These are phyloP conservation scores for Pinus taeda DNA, from an alignment of 75 land plant species.

Conservation along the genomic window DNA sequence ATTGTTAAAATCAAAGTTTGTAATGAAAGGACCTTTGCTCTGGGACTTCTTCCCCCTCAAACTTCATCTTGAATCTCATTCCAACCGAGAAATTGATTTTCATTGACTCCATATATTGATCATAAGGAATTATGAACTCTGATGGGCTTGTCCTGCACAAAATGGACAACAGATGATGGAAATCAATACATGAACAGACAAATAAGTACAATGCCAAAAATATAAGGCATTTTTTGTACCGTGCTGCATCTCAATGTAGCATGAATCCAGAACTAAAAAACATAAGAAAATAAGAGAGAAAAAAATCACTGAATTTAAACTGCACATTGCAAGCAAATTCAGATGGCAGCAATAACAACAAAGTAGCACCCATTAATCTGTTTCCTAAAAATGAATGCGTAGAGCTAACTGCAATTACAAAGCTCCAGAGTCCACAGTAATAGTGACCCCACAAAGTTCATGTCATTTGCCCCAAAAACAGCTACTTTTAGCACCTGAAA, in stretches of 20 bases:
- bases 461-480: no score
- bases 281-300: background rate
- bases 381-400: background rate
- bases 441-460: no score
- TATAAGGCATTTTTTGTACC: background rate
- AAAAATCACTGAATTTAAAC: background rate
- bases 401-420: background rate
- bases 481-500: no score
- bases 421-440: no score
- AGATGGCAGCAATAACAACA: background rate
- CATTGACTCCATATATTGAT: slow-evolving; percentile 47
- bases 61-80: slow-evolving; percentile 73
- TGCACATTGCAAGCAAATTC: background rate
- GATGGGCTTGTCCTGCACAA: slow-evolving; percentile 75
- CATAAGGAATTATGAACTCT: slow-evolving; percentile 70
- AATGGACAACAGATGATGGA: slow-evolving; percentile 67
- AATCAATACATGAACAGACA: background rate
- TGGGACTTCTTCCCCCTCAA: slow-evolving; percentile 71
- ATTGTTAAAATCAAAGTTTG: background rate
- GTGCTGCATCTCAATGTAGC: background rate
- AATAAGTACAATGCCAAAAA: background rate
- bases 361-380: background rate
- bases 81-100: slow-evolving; percentile 46
- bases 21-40: slow-evolving; percentile 53
- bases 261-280: background rate